Conservation (phyloP, 192 early-diverging fungal species). For the Jimgerdemannia flammicorona region DNA sequence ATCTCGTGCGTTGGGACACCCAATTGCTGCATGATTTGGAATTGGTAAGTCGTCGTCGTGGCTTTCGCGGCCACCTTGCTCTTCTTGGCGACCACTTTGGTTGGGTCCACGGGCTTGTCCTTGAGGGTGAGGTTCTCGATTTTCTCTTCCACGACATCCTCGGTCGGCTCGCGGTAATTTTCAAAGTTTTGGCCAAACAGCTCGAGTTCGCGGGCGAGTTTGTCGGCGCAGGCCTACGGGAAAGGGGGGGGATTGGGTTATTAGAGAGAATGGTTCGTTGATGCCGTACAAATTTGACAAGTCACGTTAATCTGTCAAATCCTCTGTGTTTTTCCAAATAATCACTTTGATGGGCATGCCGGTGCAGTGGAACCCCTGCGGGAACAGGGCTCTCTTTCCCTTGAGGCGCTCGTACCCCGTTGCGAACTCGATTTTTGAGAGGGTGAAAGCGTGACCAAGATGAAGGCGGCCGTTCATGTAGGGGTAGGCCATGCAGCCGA, state of each 20-base stretch:
- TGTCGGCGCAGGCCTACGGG: constrained; percentile 78
- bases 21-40: constrained; percentile 92
- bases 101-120: constrained; percentile 47
- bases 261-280: background rate
- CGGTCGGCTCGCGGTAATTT: constrained; percentile 14
- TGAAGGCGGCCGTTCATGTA: constrained; percentile 96
- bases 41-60: constrained; percentile 84
- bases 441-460: constrained; percentile 93
- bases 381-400: constrained; percentile 90
- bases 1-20: constrained; percentile 88
- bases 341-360: constrained; percentile 98
- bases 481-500: constrained; percentile 95
- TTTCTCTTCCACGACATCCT: constrained; percentile 30
- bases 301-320: constrained; percentile 4
- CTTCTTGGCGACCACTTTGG: constrained; percentile 69
- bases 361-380: constrained; percentile 97
- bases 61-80: constrained; percentile 89
- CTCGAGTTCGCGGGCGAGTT: constrained; percentile 77
- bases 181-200: constrained; percentile 80
- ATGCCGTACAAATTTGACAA: background rate
- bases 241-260: background rate
- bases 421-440: constrained; percentile 97
- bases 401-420: constrained; percentile 89
- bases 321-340: constrained; percentile 27
- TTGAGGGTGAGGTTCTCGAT: constrained; percentile 30